A percentile compares a stretch with the other conserved stretches of the same genome.
Evolutionary conservation across 1,284 basidiomycete species (phyloP).

Genomic region (Microbotryum saponariae): DNA sequence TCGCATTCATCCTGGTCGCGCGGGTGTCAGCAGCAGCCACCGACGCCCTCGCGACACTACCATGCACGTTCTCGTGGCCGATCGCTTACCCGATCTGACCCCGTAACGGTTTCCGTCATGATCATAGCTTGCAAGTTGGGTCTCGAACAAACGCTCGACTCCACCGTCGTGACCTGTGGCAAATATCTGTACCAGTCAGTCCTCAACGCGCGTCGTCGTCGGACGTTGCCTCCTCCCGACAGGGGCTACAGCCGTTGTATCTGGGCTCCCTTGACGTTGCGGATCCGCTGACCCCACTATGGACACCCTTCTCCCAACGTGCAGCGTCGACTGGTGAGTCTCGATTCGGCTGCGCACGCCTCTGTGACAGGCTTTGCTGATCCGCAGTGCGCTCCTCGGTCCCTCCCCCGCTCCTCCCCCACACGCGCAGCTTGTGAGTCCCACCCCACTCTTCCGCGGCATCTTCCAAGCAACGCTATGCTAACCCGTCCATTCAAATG

Average conservation of each 20-base stretch:
- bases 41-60: neutral
- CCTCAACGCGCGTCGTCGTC: neutral
- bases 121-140: slow-evolving; percentile 26
- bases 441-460: neutral
- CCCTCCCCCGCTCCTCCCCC: neutral
- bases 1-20: no score
- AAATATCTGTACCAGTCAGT: slow-evolving; percentile 33
- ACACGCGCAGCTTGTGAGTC: slow-evolving; percentile 7
- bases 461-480: neutral
- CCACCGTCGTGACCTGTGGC: slow-evolving; percentile 34
- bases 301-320: neutral
- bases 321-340: slow-evolving; percentile 26
- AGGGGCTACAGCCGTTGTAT: neutral
- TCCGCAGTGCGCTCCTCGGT: neutral
- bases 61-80: neutral
- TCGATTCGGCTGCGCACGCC: neutral
- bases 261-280: neutral
- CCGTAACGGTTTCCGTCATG: no score
- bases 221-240: neutral
- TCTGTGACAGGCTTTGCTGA: neutral
- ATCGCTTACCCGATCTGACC: no score
- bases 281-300: neutral
- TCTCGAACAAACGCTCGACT: slow-evolving; percentile 32
- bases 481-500: neutral
- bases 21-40: neutral